Evolutionary conservation across 2,329 filamentous ascomycete genomes (phyloP).

Genomic region (Dactylellina haptotyla): DNA sequence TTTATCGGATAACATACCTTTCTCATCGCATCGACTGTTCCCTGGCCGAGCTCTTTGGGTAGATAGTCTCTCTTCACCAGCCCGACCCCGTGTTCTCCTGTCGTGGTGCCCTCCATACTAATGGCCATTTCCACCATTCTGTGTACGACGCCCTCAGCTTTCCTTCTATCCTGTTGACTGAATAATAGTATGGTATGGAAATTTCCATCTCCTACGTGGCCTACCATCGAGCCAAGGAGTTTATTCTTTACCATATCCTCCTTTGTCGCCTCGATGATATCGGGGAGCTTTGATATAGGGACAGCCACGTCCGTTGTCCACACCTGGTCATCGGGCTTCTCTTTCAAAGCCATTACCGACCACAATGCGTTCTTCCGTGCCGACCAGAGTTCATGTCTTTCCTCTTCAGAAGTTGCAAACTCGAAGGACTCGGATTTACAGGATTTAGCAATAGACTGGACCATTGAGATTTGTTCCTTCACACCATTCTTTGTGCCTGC

Average conservation of each 20-base stretch:
- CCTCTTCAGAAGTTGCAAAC: constrained; percentile 72
- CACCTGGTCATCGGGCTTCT: constrained; percentile 70
- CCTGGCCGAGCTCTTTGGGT: constrained; percentile 77
- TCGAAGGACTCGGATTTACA: constrained; percentile 73
- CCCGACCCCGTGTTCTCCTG: constrained; percentile 85
- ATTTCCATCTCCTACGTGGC: constrained; percentile 80
- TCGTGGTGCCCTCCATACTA: constrained; percentile 85
- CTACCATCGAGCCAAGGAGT: constrained; percentile 72
- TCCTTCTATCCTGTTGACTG: constrained; percentile 73
- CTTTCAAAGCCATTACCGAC: constrained; percentile 74
- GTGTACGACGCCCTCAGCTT: constrained; percentile 77
- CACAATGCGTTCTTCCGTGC: constrained; percentile 79
- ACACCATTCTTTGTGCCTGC: constrained; percentile 75
- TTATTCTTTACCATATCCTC: constrained; percentile 69
- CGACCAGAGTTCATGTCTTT: constrained; percentile 77
- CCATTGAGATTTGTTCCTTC: constrained; percentile 79
- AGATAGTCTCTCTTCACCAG: constrained; percentile 87
- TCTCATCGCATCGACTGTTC: constrained; percentile 83
- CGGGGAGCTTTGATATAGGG: constrained; percentile 75
- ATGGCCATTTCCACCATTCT: constrained; percentile 87
- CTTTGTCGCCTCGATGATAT: constrained; percentile 79
- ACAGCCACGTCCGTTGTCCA: constrained; percentile 87
- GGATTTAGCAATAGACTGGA: constrained; percentile 71
- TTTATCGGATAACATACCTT: constrained; percentile 70
- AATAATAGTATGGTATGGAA: constrained; percentile 76